Percentiles rank a stretch among this genome's conserved stretches.
phyloP scores from a whole-genome alignment of 345 rosid genomes.

The Aurinia saxatilis region DNA sequence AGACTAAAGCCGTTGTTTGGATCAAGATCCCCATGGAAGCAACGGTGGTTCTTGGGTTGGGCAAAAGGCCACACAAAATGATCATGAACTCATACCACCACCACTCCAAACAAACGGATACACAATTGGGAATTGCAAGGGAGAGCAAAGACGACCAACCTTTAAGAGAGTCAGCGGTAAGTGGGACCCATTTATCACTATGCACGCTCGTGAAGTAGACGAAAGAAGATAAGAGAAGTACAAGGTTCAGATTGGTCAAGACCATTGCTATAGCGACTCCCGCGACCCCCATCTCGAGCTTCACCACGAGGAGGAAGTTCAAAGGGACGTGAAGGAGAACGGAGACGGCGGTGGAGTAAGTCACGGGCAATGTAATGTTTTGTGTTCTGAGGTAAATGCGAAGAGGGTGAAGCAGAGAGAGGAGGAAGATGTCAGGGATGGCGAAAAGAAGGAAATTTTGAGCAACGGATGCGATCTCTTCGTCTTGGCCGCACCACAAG shows the following conservation, averaged over 20 bases:
- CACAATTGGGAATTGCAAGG: conserved; percentile 81
- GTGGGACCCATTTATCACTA: conserved; percentile 77
- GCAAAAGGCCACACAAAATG: conserved; percentile 73
- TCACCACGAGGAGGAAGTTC: conserved; percentile 64
- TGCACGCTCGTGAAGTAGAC: conserved; percentile 66
- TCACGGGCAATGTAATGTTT: conserved; percentile 74
- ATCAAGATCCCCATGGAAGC: conserved; percentile 97
- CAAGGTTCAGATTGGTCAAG: conserved; percentile 78
- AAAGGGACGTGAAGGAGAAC: conserved; percentile 76
- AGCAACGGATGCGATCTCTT: conserved; percentile 61
- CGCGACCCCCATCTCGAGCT: conserved; percentile 72
- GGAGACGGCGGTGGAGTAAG: conserved; percentile 82
- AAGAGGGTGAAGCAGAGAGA: conserved; percentile 89
- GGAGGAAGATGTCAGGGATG: conserved; percentile 83
- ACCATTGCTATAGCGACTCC: conserved; percentile 93
- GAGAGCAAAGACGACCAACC: conserved; percentile 91
- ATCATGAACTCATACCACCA: conserved; percentile 99
- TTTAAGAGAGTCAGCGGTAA: conserved; percentile 58
- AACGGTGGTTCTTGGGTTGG: conserved; percentile 77
- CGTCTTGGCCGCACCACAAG: conserved; percentile 78
- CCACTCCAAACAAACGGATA: conserved; percentile 95
- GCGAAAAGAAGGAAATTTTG: conserved; percentile 71
- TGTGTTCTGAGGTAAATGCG: conserved; percentile 83
- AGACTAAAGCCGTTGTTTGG: conserved; percentile 82
- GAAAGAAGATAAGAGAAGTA: conserved; percentile 53